Evolutionary conservation across 345 rosid species (phyloP).

Genomic region (Alliaria petiolata): DNA sequence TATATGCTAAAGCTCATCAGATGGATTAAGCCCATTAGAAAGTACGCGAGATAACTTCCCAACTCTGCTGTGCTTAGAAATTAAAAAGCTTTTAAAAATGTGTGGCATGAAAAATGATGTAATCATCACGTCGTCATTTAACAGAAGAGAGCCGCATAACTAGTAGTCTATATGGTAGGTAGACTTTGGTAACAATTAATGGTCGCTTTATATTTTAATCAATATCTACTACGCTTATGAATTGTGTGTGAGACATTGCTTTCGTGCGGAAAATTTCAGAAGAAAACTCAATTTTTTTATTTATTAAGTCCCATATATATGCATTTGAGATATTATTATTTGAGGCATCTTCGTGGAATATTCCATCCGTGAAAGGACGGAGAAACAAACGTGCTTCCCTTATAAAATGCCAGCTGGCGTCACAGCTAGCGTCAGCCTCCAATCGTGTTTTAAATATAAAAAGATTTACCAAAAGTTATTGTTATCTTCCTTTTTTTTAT

Average conservation of each 20-base stretch:
- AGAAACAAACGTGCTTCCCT: conserved; percentile 17
- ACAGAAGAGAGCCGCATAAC: background rate
- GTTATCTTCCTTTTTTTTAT: conserved; percentile 1
- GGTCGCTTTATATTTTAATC: background rate
- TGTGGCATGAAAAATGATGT: background rate
- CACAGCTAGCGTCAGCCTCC: conserved; percentile 9
- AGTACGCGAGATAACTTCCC: background rate
- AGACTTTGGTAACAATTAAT: background rate
- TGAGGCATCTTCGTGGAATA: conserved; percentile 31
- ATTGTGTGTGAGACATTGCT: conserved; percentile 13
- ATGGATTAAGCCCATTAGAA: background rate
- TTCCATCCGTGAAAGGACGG: conserved; percentile 16
- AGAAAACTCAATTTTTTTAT: background rate
- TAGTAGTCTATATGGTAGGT: no score
- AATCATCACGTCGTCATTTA: background rate
- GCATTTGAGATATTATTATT: no score
- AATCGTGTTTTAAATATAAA: background rate
- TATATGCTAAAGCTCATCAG: background rate
- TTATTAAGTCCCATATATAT: no score
- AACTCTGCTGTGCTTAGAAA: background rate
- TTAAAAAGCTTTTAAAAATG: background rate
- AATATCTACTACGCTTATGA: background rate
- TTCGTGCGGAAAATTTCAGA: background rate
- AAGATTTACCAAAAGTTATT: background rate
- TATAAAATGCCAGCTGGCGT: conserved; percentile 18